Base-by-base conservation (phyloP, 2,329 filamentous ascomycete genomes). In the Microcera coccophila region DNA sequence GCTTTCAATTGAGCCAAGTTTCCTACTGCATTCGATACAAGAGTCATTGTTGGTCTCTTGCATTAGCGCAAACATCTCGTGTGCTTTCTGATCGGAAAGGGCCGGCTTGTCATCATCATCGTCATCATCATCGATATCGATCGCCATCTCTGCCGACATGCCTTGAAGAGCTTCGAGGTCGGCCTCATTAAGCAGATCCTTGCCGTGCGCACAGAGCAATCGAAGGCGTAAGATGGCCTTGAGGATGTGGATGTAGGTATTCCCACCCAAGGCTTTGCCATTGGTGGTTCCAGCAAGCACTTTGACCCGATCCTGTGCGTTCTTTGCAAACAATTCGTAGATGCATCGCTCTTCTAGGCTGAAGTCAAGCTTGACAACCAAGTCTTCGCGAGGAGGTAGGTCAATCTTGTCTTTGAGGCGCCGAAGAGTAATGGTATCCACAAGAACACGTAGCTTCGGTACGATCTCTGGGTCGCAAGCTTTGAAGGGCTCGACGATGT, bases 401-500 rank as follows among this genome's bases (percentile, higher is more conserved):
- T 94, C 76, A 46, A 97, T 90, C 65, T 85, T 90, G 64, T 97
- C 89, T 65, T 97, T 97, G 24, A 93, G 74, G 17, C 93, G 87
- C 19, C 93, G 85, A 9, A 98, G 73, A 0, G 93, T 97, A 52
- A 98, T 86, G n/a, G 87, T 93, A 60, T 95, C 88, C 8, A 98
- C 90, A 1, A 98, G 78, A 10, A 96, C 76, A 21, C 91, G 86
- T 22, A 98, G 74, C 61, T 90, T 93, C 4, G 85, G 81, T 2
- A 97, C 75, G 37, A 94, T 90, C 32, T 87, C 83, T 0, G 87
- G 81, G 57, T 96, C 87, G 32, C 87, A 91, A 17, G 79, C 78
- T 65, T 95, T 95, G 72, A 96, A 95, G 0, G 90, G 90, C 26
- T 80, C 76, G 24, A 93, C 78, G 43, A 98, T 93, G 61, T 86